A percentile compares a stretch with the other conserved stretches of the same genome.
Evolutionary conservation across 345 rosid species (phyloP).

Genomic region (Camelina neglecta): DNA sequence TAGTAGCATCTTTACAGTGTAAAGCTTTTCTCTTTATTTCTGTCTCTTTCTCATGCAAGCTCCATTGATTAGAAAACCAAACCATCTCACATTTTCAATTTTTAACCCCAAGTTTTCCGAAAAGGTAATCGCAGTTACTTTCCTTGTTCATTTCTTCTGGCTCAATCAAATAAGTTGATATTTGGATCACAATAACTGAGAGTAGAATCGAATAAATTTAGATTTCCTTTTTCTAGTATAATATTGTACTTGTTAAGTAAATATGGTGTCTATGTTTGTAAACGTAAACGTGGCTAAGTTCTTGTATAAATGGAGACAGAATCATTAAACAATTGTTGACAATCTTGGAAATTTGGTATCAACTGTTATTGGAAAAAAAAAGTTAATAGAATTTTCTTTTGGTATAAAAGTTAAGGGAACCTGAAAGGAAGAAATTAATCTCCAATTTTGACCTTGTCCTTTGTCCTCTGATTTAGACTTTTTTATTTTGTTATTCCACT

Average conservation of each 20-base stretch:
- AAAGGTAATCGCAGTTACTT: constrained; percentile 29
- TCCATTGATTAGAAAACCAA: constrained; percentile 39
- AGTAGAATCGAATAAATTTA: no score
- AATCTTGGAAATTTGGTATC: not conserved
- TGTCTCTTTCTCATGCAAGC: constrained; percentile 21
- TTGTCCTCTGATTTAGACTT: not conserved
- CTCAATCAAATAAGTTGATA: constrained; percentile 10
- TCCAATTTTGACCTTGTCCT: not conserved
- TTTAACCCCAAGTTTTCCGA: constrained; percentile 28
- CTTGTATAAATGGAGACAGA: not conserved
- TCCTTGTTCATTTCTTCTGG: constrained; percentile 1
- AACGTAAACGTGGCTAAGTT: no score
- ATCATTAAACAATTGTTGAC: not conserved
- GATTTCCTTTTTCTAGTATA: no score
- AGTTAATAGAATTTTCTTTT: not conserved
- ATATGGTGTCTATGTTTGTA: no score
- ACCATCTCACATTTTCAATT: constrained; percentile 32
- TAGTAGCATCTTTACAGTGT: constrained; percentile 54
- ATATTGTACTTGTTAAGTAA: no score
- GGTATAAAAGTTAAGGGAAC: not conserved
- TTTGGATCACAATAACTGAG: not conserved
- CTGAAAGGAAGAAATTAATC: not conserved
- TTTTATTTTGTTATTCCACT: not conserved
- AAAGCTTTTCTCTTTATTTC: constrained; percentile 47
- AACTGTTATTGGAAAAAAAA: not conserved